Base-by-base conservation (phyloP, 176 grass and related monocot species). In the Carex littledalei region DNA sequence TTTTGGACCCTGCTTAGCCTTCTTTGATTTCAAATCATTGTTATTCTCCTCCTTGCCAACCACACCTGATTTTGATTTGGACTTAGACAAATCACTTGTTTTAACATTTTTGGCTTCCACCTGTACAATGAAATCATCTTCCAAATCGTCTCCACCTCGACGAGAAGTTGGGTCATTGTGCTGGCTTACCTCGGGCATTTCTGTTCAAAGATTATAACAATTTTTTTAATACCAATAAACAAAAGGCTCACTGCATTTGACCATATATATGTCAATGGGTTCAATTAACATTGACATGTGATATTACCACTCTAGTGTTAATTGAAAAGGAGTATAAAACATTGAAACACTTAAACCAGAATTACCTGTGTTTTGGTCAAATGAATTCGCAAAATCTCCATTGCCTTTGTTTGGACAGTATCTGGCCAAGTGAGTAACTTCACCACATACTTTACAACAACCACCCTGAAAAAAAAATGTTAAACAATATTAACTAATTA, bases 371-470 rank as follows among this genome's bases (percentile, higher is more conserved):
- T 86, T 57, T 14, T 22, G 80, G 57, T 55, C 41, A 4, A 80
- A 34, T 22, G 9, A 92, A 60, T 77, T 77, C 22, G 24, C 45
- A 62, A 85, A 90, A 65, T 87, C 81, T 77, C 77, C 73, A 6
- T 89, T 68, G 58, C 85, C 54, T 91, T 59, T 95, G 55, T 87
- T 95, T 62, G 93, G 96, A 84, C 96, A 98, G 75, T 91, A n/a
- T 87, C 67, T 98, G 20, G 96, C 96, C 84, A 98, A 89, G 78
- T 98, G 96, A 0, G 91, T 95, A 87, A 98, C 84, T 89, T 89
- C 96, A 67, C 93, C 96, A 74, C 96, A 98, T 86, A 88, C 85
- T 86, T 94, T 98, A 86, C 96, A 98, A 67, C 89, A 92, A 88
- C 96, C 93, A 81, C 93, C 96, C 93, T 98, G 37, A 79, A 88